phyloP scores from a whole-genome alignment of 768 basidiomycete genomes.

The Lentinula guzmanii region DNA sequence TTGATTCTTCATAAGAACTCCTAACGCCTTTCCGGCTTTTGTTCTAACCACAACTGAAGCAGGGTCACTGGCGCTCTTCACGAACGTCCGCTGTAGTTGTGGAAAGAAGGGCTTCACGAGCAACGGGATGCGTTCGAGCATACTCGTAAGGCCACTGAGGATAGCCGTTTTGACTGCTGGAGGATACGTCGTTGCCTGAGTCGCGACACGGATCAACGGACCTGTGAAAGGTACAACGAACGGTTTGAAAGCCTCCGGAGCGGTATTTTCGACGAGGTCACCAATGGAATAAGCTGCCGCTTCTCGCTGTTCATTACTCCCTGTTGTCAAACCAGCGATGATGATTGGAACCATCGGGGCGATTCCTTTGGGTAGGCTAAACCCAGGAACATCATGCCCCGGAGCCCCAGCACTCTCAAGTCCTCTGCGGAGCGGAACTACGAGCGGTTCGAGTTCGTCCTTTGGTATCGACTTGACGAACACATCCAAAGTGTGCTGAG shows the following conservation, averaged over 20 bases:
- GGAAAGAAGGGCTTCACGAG: constrained; percentile 99
- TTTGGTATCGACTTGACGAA: constrained; percentile 90
- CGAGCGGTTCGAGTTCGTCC: constrained; percentile 87
- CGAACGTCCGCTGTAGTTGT: constrained; percentile 92
- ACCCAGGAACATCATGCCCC: constrained; percentile 75
- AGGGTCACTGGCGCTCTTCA: constrained; percentile 84
- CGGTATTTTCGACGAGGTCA: constrained; percentile 88
- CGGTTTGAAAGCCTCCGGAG: constrained; percentile 79
- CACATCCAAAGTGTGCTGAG: constrained; percentile 76
- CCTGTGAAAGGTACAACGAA: constrained; percentile 95
- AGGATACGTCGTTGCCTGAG: constrained; percentile 83
- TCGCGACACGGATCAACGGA: constrained; percentile 91
- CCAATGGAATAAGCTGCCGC: constrained; percentile 94
- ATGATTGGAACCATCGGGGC: constrained; percentile 81
- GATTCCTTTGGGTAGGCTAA: constrained; percentile 79
- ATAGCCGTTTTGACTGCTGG: constrained; percentile 93
- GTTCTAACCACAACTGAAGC: constrained; percentile 73
- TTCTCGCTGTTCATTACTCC: constrained; percentile 92
- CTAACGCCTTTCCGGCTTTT: constrained; percentile 79
- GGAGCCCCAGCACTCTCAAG: constrained; percentile 83
- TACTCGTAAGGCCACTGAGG: constrained; percentile 74
- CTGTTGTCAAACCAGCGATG: constrained; percentile 88
- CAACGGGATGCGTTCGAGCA: constrained; percentile 79
- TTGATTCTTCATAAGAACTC: constrained; percentile 85
- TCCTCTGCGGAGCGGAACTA: constrained; percentile 81